Base-by-base conservation (phyloP, 2,329 filamentous ascomycete genomes). In the Ophiostoma novo-ulmi region DNA sequence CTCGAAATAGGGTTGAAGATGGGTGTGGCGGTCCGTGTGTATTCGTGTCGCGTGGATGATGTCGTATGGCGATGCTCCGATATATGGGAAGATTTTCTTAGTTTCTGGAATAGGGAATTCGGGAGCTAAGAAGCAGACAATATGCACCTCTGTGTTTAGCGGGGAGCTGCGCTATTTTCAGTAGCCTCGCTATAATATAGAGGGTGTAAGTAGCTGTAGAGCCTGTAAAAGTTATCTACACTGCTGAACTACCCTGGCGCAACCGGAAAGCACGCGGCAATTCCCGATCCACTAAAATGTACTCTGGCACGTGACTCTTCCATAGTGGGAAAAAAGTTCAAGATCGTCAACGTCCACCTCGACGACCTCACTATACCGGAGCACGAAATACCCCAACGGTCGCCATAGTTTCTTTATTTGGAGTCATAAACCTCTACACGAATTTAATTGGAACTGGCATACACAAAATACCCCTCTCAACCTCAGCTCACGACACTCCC, bases 251-350 rank as follows among this genome's bases (percentile, higher is more conserved):
- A 48, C n/a, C 8, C 36, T 36, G 52, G 41, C 61, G 69, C 63
- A 58, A 58, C 52, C 13, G 44, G 63, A 67, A 58, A 58, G 65
- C 71, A 31, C n/a, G 63, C 72, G 66, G 70, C 67, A 66, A 71
- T 69, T 67, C 70, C 67, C 67, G 70, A 63, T 52, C 70, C 67
- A 71, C 66, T 52, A 35, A 35, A 35, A 8, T 36, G n/a, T 36
- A 38, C 26, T 26, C 20, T 44, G 31, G 22, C 70, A 71, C 70
- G 70, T 71, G 70, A 71, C 35, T 38, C 31, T 26, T 52, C 55
- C 2, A 22, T 63, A 70, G 68, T 36, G 70, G 58, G 38, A 64
- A 68, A 71, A 71, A 71, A 71, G 66, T 70, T 71, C 69, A 68
- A 71, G 68, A 71, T 70, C 52, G 35, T 48, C 35, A 68, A 64